Evolutionary conservation across 345 rosid genomes (phyloP).

Genomic region (Linum lewisii): DNA sequence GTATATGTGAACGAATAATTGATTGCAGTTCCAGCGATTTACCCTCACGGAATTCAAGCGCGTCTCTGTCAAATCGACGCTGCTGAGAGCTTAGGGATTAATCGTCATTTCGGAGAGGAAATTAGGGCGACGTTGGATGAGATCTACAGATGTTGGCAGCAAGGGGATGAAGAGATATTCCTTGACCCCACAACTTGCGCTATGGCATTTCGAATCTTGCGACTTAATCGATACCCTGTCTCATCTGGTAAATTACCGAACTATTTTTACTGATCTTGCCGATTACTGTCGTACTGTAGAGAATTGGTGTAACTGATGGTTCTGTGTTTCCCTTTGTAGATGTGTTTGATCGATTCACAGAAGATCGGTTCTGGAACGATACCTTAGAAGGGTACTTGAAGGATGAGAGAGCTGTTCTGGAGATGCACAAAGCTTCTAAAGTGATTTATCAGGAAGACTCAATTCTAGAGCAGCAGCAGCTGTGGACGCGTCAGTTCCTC

Average conservation of each 20-base stretch:
- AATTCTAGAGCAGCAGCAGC: constrained; percentile 34
- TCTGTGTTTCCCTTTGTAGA: constrained; percentile 32
- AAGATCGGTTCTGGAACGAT: constrained; percentile 35
- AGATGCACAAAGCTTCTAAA: constrained; percentile 62
- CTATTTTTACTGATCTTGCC: too few relatives aligned
- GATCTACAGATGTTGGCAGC: constrained; percentile 70
- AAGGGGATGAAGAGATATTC: constrained; percentile 61
- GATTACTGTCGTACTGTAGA: too few relatives aligned
- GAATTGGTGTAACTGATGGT: too few relatives aligned
- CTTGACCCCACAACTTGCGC: constrained; percentile 51
- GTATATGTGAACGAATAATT: too few relatives aligned
- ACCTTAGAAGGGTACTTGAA: constrained; percentile 47
- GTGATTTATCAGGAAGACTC: constrained; percentile 39
- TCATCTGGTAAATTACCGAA: constrained; percentile 43
- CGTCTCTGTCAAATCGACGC: constrained; percentile 52
- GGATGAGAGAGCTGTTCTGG: constrained; percentile 43
- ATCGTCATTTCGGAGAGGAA: constrained; percentile 49
- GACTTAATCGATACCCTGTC: constrained; percentile 56
- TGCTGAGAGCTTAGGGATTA: constrained; percentile 63
- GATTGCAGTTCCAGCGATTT: constrained; percentile 72
- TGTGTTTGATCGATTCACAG: constrained; percentile 34
- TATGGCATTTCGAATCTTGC: constrained; percentile 63
- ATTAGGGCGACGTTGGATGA: constrained; percentile 40
- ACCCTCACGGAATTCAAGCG: constrained; percentile 44
- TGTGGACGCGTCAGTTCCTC: constrained; percentile 49